Base-by-base conservation (phyloP, 768 basidiomycete genomes). In the Flagelloscypha sp. region DNA sequence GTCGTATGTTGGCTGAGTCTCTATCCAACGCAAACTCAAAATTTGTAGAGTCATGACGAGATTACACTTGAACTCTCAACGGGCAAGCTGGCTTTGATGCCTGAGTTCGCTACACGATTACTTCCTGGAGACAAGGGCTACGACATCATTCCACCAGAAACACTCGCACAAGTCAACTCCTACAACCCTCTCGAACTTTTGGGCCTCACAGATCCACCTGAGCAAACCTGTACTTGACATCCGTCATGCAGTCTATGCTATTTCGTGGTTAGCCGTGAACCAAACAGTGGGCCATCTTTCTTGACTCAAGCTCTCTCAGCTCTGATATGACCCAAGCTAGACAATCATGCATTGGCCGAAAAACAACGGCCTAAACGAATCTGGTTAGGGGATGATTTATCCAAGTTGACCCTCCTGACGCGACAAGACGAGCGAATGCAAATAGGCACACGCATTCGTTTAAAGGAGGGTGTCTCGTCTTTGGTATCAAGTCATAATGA, bases 201-300 rank as follows among this genome's bases (percentile, higher is more conserved):
- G n/a, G n/a, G n/a, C n/a, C n/a, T n/a, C n/a, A n/a, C n/a, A n/a
- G n/a, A n/a, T n/a, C n/a, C n/a, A n/a, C n/a, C n/a, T n/a, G n/a
- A n/a, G n/a, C n/a, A n/a, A n/a, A n/a, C n/a, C 75, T 1, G 80
- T 89, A 19, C 62, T 90, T 23, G 68, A 72, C 16, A 70, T 89
- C 18, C 75, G 71, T 42, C 87, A 86, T 39, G 83, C 75, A 11
- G 79, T 84, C 25, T 72, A 89, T 42, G 85, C 83, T 10, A 62
- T 94, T 30, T 72, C 79, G 31, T 94, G 90, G 90, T 65, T 90
- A 4, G 90, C 87, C 13, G 61, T 94, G 35, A 90, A 88, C 43
- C 90, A 94, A 64, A 70, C 73, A 35, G 89, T 87, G 50, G 36
- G 77, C 52, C 20, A 10, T 32, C 19, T 19, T 48, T 27, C 18